phyloP scores from a whole-genome alignment of 2,329 filamentous ascomycete genomes.

The Lojkania enalia region DNA sequence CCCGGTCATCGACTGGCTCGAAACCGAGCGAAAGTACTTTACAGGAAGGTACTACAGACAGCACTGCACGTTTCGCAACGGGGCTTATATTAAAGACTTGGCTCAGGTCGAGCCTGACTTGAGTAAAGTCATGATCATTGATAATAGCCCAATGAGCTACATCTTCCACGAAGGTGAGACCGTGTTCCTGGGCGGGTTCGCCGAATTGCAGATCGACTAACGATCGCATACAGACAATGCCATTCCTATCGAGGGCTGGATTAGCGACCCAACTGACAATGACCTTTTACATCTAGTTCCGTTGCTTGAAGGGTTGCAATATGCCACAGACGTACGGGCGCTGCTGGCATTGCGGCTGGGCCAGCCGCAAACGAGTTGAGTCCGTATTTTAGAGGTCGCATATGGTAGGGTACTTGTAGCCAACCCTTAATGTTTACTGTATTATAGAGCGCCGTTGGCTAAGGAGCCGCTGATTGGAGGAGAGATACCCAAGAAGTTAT shows the following conservation, averaged over 20 bases:
- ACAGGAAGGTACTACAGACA: constrained; percentile 91
- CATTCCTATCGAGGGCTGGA: constrained; percentile 99
- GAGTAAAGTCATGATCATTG: constrained; percentile 97
- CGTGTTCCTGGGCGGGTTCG: constrained; percentile 8
- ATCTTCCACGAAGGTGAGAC: constrained; percentile 91
- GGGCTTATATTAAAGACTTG: constrained; percentile 97
- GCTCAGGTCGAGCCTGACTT: constrained; percentile 95
- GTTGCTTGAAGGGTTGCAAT: constrained; percentile 89
- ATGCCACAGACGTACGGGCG: constrained; percentile 93
- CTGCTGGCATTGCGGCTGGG: constrained; percentile 86
- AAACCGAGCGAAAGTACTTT: constrained; percentile 96
- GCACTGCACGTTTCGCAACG: constrained; percentile 93
- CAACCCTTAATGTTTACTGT: constrained; percentile 35
- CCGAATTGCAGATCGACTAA: constrained; percentile 18
- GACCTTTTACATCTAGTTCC: constrained; percentile 92
- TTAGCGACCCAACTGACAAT: constrained; percentile 96
- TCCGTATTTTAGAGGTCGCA: too few species aligned
- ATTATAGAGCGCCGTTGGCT: constrained; percentile 35
- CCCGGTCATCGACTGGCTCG: constrained; percentile 97
- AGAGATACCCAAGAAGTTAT: constrained; percentile 40
- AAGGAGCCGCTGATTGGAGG: constrained; percentile 31
- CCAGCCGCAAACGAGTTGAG: constrained; percentile 55
- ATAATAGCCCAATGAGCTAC: constrained; percentile 97
- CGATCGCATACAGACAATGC: constrained; percentile 74
- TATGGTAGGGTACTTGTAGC: constrained; percentile 12